These are phyloP conservation scores for Elongisporangium senticosum DNA, from an alignment of 352 stramenopile genomes.

Conservation along the genomic window DNA sequence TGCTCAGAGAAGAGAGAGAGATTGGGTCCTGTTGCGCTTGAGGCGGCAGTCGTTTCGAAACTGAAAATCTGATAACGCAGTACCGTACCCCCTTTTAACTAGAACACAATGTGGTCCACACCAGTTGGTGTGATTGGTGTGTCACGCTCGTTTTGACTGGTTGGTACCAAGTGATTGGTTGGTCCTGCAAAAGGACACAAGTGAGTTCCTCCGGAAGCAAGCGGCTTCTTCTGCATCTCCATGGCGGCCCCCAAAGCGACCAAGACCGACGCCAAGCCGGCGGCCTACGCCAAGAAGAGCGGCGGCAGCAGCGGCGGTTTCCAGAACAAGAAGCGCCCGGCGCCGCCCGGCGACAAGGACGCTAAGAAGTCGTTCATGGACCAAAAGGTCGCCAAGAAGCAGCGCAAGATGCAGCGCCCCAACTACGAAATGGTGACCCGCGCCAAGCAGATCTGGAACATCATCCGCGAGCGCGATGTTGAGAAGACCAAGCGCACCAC, in stretches of 20 bases:
- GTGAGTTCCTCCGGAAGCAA: not conserved
- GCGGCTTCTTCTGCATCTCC: not conserved
- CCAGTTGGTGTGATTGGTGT: not conserved
- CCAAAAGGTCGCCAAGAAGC: constrained; percentile 88
- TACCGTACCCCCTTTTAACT: not conserved
- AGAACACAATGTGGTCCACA: not conserved
- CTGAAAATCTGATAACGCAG: not conserved
- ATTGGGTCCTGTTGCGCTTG: not conserved
- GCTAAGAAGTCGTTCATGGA: constrained; percentile 82
- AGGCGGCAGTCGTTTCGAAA: not conserved
- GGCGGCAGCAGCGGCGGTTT: constrained; percentile 15
- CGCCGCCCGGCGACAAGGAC: constrained; percentile 36
- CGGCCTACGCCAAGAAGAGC: constrained; percentile 11
- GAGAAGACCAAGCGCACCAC: constrained; percentile 77
- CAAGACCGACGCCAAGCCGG: constrained; percentile 11
- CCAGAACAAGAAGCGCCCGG: constrained; percentile 61
- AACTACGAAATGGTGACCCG: constrained; percentile 92
- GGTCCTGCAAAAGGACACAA: not conserved
- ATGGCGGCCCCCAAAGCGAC: not conserved
- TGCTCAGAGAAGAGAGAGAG: not conserved
- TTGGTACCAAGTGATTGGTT: not conserved
- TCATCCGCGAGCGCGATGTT: constrained; percentile 86
- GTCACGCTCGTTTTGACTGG: not conserved
- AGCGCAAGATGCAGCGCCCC: constrained; percentile 92
- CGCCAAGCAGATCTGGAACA: constrained; percentile 95